Evolutionary conservation across 306 rosid species (phyloP).

Genomic region (Malus domestica): ASM211411v1 NC_041789.1:17644001-17644500

Average conservation of each 20-base stretch:
- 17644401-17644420: conserved; percentile 68
- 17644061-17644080: not conserved
- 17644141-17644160: conserved; percentile 16
- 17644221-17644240: conserved; percentile 84
- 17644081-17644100: not conserved
- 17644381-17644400: conserved; percentile 90
- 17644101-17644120: conserved; percentile 12
- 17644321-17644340: conserved; percentile 25
- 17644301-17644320: conserved; percentile 13
- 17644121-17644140: conserved; percentile 7
- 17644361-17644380: conserved; percentile 71
- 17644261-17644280: conserved; percentile 6
- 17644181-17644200: conserved; percentile 88
- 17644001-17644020: not conserved
- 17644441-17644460: conserved; percentile 97
- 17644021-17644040: not conserved
- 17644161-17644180: conserved; percentile 89
- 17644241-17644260: conserved; percentile 77
- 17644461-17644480: conserved; percentile 99
- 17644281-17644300: conserved; percentile 14
- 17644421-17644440: conserved; percentile 86
- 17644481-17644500: conserved; percentile 91
- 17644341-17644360: conserved; percentile 89
- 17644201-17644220: conserved; percentile 95
- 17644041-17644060: not conserved